Conservation (phyloP, 306 rosid species). For the Rosa multiflora region DNA sequence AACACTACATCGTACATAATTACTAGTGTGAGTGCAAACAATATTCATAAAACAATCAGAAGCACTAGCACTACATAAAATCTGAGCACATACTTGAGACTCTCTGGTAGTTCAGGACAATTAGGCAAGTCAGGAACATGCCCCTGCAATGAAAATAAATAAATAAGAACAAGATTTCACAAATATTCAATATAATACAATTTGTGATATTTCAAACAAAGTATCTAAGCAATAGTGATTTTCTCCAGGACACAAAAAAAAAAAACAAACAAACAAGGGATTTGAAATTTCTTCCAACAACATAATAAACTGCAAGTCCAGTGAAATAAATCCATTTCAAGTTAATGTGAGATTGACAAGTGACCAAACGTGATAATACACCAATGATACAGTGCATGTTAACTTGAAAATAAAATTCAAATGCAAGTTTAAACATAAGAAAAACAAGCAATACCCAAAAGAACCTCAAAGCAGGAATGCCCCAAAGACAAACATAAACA, state of each 20-base stretch:
- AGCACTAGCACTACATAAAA: neutral
- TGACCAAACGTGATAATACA: neutral
- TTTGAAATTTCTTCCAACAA: neutral
- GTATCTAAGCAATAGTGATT: too few species aligned
- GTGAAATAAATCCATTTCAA: neutral
- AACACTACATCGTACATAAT: constrained; percentile 46
- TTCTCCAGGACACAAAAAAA: neutral
- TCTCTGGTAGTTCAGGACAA: constrained; percentile 35
- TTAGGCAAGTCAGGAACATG: constrained; percentile 29
- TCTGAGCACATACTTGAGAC: constrained; percentile 46
- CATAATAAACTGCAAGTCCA: neutral
- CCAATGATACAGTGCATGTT: neutral
- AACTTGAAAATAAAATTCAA: neutral
- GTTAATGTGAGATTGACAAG: neutral
- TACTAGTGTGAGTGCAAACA: constrained; percentile 17
- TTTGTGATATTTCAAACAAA: neutral
- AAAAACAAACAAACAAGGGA: neutral
- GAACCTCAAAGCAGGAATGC: neutral
- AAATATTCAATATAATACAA: constrained; percentile 9
- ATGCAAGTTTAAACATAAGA: neutral
- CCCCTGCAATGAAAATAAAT: constrained; percentile 21
- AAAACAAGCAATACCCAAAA: neutral
- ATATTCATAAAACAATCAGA: neutral
- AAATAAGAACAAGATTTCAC: constrained; percentile 4
- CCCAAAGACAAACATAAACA: neutral